These are phyloP conservation scores for Lodderomyces parapsilosis DNA, from an alignment of 1,139 yeast genomes.

Conservation along the genomic window DNA sequence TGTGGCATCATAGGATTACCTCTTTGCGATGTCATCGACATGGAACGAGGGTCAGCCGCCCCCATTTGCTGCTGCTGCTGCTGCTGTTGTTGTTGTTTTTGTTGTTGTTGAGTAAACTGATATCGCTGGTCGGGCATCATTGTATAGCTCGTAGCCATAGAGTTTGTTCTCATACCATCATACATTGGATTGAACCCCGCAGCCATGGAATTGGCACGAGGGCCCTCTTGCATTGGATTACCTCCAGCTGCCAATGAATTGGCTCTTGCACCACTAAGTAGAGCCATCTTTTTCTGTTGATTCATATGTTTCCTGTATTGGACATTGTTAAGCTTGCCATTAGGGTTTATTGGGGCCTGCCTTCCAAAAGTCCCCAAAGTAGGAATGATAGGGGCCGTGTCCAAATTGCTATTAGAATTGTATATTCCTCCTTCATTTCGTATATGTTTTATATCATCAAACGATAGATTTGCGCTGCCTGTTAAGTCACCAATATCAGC, in stretches of 20 bases:
- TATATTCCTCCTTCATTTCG: slow-evolving; percentile 65
- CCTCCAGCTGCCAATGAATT: slow-evolving; percentile 39
- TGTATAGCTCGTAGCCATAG: slow-evolving; percentile 1
- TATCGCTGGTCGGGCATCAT: slow-evolving; percentile 3
- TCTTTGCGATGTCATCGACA: slow-evolving; percentile 10
- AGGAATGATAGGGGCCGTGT: slow-evolving; percentile 74
- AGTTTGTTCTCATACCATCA: slow-evolving; percentile 1
- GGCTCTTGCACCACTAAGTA: slow-evolving; percentile 49
- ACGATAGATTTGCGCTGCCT: slow-evolving; percentile 47
- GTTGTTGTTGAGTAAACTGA: slow-evolving; percentile 4
- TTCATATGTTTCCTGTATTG: slow-evolving; percentile 71
- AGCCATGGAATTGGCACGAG: slow-evolving; percentile 3
- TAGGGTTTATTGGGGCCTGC: slow-evolving; percentile 11
- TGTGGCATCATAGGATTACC: slow-evolving; percentile 18
- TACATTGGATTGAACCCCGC: neutral
- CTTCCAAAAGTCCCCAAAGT: slow-evolving; percentile 39
- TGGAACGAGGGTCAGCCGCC: slow-evolving; percentile 8
- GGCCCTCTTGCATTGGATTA: slow-evolving; percentile 28
- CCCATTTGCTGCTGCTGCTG: no score
- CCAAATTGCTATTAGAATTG: slow-evolving; percentile 46
- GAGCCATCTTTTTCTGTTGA: slow-evolving; percentile 60
- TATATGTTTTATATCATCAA: slow-evolving; percentile 61
- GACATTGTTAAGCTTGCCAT: slow-evolving; percentile 40
- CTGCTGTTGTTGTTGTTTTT: no score
- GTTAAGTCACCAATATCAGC: slow-evolving; percentile 44